Evolutionary conservation across 2,329 filamentous ascomycete species (phyloP), one percentile per base, ranked within the genome.

Genomic region (Huntiella decipiens): DNA sequence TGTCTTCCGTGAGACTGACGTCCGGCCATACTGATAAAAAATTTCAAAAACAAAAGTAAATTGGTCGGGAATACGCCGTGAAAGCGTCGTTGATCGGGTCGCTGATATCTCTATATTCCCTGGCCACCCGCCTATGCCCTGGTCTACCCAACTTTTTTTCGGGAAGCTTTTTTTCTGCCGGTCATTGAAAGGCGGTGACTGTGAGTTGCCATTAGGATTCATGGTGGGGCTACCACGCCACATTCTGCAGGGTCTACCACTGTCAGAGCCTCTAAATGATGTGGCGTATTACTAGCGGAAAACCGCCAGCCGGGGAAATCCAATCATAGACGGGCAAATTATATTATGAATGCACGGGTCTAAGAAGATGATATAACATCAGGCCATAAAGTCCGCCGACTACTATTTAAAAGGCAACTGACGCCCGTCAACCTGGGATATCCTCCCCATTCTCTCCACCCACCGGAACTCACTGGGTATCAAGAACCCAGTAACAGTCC

Each of bases 1-100:
- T 71, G 59, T 53, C 71, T 60, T 32, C 73, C 73, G 56, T 76
- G 71, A 38, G 72, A 62, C 61, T 76, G 72, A 52, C 72, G 66
- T 57, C 73, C 72, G 15, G 69, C 66, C 72, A 76, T 75, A 13
- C 46, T 16, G 19, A 35, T 47, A 60, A 10, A 36, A 15, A 15
- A 5, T 36, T 1, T 16, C 12, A 36, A n/a, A 36, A 15, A 36
- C 2, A 3, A 36, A 36, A 36, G 4, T 36, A 15, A 36, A 15
- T 28, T 28, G 22, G 22, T 28, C 22, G 22, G 22, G 22, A 28
- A 28, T 28, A 28, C 22, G 22, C 22, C 22, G 22, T 28, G 22
- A 28, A 28, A 28, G 22, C 22, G 34, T 36, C 15, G 34, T n/a
- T 36, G 34, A 36, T 36, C 15, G 12, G 5, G 34, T n/a, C 12